These are phyloP conservation scores for Aspergillus homomorphus DNA, from an alignment of 495 filamentous ascomycete genomes.

Conservation along the genomic window DNA sequence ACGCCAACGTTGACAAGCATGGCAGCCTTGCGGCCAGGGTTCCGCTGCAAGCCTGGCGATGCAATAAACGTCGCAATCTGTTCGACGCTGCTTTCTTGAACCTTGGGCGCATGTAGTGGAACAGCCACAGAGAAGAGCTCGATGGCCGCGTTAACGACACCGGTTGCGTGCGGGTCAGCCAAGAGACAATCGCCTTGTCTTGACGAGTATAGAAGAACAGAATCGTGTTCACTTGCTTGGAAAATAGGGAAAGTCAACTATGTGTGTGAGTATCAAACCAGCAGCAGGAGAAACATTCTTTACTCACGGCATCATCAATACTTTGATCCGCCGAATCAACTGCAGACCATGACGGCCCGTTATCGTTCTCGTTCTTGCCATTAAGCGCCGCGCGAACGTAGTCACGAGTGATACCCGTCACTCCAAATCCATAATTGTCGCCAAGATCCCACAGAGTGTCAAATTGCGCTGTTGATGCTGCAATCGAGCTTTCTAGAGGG, in stretches of 20 bases:
- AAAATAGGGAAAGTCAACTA: constrained; percentile 70
- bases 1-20: constrained; percentile 87
- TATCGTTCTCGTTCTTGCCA: constrained; percentile 61
- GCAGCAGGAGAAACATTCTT: background rate
- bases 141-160: constrained; percentile 91
- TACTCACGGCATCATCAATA: constrained; percentile 64
- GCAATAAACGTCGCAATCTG: constrained; percentile 85
- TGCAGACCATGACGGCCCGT: constrained; percentile 57
- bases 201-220: constrained; percentile 70
- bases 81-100: constrained; percentile 93
- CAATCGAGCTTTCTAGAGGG: constrained; percentile 87
- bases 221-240: constrained; percentile 84
- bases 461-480: constrained; percentile 83
- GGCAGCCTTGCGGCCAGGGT: constrained; percentile 82
- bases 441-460: constrained; percentile 92
- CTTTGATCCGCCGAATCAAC: constrained; percentile 61
- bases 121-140: constrained; percentile 87
- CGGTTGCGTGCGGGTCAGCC: constrained; percentile 84
- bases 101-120: constrained; percentile 79
- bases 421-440: constrained; percentile 91
- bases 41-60: constrained; percentile 73
- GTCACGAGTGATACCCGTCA: constrained; percentile 78
- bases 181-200: constrained; percentile 43
- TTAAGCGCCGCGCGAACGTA: constrained; percentile 69
- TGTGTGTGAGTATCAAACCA: constrained; percentile 18